phyloP scores from a whole-genome alignment of 2,329 filamentous ascomycete species.

The Myriosclerotinia scirpicola region DNA sequence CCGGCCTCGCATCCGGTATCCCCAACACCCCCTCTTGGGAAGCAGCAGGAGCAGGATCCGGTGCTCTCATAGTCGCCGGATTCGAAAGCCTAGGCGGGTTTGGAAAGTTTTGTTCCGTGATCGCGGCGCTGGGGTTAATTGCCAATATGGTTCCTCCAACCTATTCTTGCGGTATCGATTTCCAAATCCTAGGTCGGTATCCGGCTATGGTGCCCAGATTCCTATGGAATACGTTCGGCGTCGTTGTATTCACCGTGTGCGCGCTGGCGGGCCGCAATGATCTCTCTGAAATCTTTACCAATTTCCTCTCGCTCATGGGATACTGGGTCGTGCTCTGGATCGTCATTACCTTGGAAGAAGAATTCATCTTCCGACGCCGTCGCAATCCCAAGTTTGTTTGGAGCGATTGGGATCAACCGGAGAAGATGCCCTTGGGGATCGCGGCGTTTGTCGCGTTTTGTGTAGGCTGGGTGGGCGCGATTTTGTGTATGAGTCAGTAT shows the following conservation, averaged over 20 bases:
- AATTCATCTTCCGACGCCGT: slow-evolving; percentile 57
- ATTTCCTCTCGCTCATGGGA: slow-evolving; percentile 69
- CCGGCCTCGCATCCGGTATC: slow-evolving; percentile 61
- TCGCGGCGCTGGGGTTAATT: slow-evolving; percentile 63
- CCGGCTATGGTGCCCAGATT: slow-evolving; percentile 59
- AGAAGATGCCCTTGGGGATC: slow-evolving; percentile 60
- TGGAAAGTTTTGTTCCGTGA: slow-evolving; percentile 65
- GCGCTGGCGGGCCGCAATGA: slow-evolving; percentile 61
- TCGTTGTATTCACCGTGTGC: slow-evolving; percentile 63
- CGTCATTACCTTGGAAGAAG: slow-evolving; percentile 60
- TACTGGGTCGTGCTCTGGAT: slow-evolving; percentile 70
- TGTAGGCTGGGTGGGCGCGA: slow-evolving; percentile 63
- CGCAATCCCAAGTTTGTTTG: slow-evolving; percentile 53
- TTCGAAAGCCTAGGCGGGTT: slow-evolving; percentile 60
- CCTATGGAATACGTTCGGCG: slow-evolving; percentile 62
- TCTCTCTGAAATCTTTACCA: slow-evolving; percentile 64
- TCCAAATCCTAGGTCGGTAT: slow-evolving; percentile 63
- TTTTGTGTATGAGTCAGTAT: slow-evolving; percentile 67
- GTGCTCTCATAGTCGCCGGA: slow-evolving; percentile 63
- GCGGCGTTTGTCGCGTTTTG: slow-evolving; percentile 62
- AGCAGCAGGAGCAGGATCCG: slow-evolving; percentile 59
- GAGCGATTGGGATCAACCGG: slow-evolving; percentile 58
- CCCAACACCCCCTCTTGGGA: slow-evolving; percentile 53
- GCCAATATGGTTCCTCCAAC: slow-evolving; percentile 65
- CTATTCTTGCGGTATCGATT: slow-evolving; percentile 65